Evolutionary conservation across 2,329 filamentous ascomycete species (phyloP), one percentile per base, ranked within the genome.

Genomic region (Alternaria consortialis): DNA sequence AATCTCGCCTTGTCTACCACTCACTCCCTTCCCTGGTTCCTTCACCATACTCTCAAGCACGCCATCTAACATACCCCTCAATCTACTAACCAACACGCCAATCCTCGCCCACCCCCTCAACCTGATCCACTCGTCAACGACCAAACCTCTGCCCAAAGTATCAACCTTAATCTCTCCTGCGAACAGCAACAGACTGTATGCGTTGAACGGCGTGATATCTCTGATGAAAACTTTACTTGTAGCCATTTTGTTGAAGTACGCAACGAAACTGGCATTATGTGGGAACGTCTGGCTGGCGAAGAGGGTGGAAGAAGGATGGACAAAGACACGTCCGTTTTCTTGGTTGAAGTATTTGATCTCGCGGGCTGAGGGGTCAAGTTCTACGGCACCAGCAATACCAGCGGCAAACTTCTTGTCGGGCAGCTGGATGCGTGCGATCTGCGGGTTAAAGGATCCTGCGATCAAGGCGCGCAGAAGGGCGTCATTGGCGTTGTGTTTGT

Each of bases 381-480:
- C 94, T 1, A 98, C 92, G 0, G 95, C 92, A 7, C 95, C 95
- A 1, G 92, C 92, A 65, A 96, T 87, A 2, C 92, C 93, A 36
- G 90, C 88, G 12, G 92, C 91, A 78, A 96, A 99, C 79, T 97
- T 98, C 83, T 97, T 97, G 80, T 97, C 93, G 0, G 95, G 95
- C 69, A 97, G 92, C 66, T 93, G 90, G 74, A 99, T 97, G 54
- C 94, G 88, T 13, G 93, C 93, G 66, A 97, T 88, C 79, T 98
- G 94, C 0, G 95, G 95, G 40, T 83, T 83, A 77, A 86, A 84
- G 3, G 84, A 79, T 13, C 80, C 84, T 2, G 84, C 84, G 8
- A 84, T 78, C 15, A 85, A 74, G 5, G 82, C 81, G 29, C 83
- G 82, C 5, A 85, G 63, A 3, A 85, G 79, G 0, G 80, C 76